Evolutionary conservation across 2,329 filamentous ascomycete genomes (phyloP), one percentile per base, ranked within the genome.

Genomic region (Aspergillus terreus): DNA sequence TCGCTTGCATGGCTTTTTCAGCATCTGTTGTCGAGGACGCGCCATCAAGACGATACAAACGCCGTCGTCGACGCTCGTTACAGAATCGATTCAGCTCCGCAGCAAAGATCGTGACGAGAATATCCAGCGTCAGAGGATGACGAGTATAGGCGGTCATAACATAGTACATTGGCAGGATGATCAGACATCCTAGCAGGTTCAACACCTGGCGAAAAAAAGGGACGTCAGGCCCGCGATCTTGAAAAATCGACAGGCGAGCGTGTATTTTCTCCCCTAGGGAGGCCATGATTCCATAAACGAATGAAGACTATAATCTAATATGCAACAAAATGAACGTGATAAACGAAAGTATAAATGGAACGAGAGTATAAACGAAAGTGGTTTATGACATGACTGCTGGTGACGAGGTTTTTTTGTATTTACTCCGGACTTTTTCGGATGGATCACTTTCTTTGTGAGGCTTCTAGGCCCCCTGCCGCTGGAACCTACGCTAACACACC

Each of bases 61-160:
- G 48, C 40, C 53, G 59, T 4, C 64, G 57, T n/a, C 60, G 55
- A 12, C 25, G 52, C 41, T 63, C 62, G 43, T 64, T 66, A 43
- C 53, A 53, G 50, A 53, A 66, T 27, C 61, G 58, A 47, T 63
- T 63, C 35, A 59, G 58, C 44, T 66, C 64, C 15, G 63, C 62
- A 11, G 59, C 54, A 9, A 65, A 54, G n/a, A 66, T 66, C 32
- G 56, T 62, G 25, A 65, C 48, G 19, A 64, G 50, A 32, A 63
- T 58, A 47, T 66, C 64, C 5, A 65, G 36, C 0, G 62, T 65
- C 44, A 61, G 57, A 6, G 63, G 62, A 44, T 62, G 59, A 19
- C 57, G 53, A 7, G 59, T 62, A 36, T 60, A 61, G 23, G 53
- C 52, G 7, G 61, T 58, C 19, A 60, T 51, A 11, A 56, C 52